Base-by-base conservation (phyloP, 768 basidiomycete species). In the Trichaptum fuscoviolaceum region DNA sequence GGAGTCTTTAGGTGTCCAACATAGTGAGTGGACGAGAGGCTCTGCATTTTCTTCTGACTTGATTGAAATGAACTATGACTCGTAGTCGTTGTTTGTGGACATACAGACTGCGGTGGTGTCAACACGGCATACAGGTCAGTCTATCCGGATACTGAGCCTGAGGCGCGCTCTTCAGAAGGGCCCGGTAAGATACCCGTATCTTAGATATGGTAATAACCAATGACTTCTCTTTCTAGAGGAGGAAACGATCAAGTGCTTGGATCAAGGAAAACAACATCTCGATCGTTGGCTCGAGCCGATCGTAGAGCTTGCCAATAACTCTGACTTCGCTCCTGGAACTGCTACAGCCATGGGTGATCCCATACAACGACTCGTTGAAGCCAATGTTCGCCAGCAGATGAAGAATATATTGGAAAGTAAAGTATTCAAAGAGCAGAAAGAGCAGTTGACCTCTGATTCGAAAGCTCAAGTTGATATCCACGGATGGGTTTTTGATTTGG, bases 61-160 rank as follows among this genome's bases (percentile, higher is more conserved):
- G n/a, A n/a, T n/a, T n/a, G n/a, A n/a, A n/a, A n/a, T n/a, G n/a
- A n/a, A 75, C 70, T 58, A 25, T 52, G 64, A 25, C 26, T 57
- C 7, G 17, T 18, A 93, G 92, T 96, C 68, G 79, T 93, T 68
- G 79, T 96, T 71, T 91, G 89, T 26, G 94, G 94, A 17, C 94
- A 96, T 74, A 87, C 89, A 10, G 80, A 85, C 64, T 96, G 94
- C 73, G 94, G 92, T 65, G 94, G 94, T 63, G 90, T 85, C 2
- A 74, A 77, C 0, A 86, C 88, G 63, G 77, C 76, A 69, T 67
- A 73, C 64, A 35, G 63, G 66, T 62, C 68, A 66, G 24, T 68
- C n/a, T 18, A 52, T 12, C 42, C 42, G 2, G 20, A 52, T n/a
- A n/a, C n/a, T n/a, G n/a, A n/a, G n/a, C n/a, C n/a, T n/a, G n/a